These are phyloP conservation scores for Epichloe coenophiala DNA, from an alignment of 2,329 filamentous ascomycete species.

Conservation along the genomic window DNA sequence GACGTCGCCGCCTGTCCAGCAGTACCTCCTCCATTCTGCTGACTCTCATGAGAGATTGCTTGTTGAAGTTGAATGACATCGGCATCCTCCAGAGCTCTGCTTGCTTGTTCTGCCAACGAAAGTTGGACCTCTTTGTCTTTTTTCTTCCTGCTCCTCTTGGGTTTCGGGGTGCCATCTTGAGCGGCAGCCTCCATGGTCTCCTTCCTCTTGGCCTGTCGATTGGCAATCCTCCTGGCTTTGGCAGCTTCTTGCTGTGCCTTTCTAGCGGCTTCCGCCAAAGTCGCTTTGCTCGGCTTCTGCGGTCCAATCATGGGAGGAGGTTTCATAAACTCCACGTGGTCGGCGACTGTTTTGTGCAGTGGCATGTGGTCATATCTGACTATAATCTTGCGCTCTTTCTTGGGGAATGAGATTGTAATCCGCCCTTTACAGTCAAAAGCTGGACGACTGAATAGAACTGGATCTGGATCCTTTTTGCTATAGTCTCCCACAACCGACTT, in stretches of 20 bases:
- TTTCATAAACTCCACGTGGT: slow-evolving; percentile 33
- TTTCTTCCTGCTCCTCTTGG: slow-evolving; percentile 15
- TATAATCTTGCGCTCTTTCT: slow-evolving; percentile 30
- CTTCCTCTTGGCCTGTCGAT: slow-evolving; percentile 14
- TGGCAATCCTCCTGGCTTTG: slow-evolving; percentile 12
- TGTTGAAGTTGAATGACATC: slow-evolving; percentile 2
- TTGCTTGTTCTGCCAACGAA: slow-evolving; percentile 5
- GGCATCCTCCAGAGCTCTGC: slow-evolving; percentile 2
- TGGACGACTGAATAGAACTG: slow-evolving; percentile 32
- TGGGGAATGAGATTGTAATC: slow-evolving; percentile 35
- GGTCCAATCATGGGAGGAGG: slow-evolving; percentile 25
- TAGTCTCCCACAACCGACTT: slow-evolving; percentile 34
- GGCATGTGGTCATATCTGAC: slow-evolving; percentile 44
- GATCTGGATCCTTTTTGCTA: slow-evolving; percentile 33
- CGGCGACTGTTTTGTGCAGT: slow-evolving; percentile 40
- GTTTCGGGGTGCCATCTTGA: slow-evolving; percentile 9
- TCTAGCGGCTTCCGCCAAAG: slow-evolving; percentile 1
- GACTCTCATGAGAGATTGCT: not conserved
- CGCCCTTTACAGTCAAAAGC: slow-evolving; percentile 46
- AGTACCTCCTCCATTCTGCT: not conserved
- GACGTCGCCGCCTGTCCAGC: not conserved
- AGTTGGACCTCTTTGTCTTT: slow-evolving; percentile 8
- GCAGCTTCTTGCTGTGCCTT: slow-evolving; percentile 15
- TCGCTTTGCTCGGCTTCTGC: slow-evolving; percentile 10
- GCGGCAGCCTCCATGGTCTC: slow-evolving; percentile 9